Conservation (phyloP, 2,329 filamentous ascomycete species). For the Ambrosiella cleistominuta region DNA sequence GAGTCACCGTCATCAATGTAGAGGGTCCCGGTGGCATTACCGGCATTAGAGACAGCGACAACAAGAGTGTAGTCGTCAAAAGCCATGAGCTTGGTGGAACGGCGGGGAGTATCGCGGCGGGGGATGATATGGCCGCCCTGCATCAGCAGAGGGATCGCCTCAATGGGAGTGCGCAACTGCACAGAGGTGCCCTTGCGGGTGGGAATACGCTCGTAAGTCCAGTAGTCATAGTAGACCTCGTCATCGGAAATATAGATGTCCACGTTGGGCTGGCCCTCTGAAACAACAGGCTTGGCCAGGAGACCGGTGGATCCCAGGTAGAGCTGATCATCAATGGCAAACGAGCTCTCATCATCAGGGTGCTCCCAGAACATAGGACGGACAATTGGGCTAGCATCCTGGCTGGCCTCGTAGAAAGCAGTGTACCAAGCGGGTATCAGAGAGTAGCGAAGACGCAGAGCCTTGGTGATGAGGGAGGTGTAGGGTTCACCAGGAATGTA, state of each 20-base stretch:
- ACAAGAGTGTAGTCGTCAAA: conserved; percentile 92
- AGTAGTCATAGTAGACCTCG: conserved; percentile 90
- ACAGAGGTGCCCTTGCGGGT: conserved; percentile 53
- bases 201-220: conserved; percentile 59
- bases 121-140: conserved; percentile 83
- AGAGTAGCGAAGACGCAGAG: conserved; percentile 73
- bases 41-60: conserved; percentile 29
- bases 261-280: conserved; percentile 52
- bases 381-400: conserved; percentile 70
- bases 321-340: conserved; percentile 79
- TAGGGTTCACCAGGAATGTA: conserved; percentile 78
- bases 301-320: conserved; percentile 80
- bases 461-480: conserved; percentile 68
- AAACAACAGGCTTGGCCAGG: conserved; percentile 78
- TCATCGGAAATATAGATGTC: conserved; percentile 79
- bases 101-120: conserved; percentile 70
- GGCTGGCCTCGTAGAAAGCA: conserved; percentile 77
- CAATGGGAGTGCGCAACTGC: conserved; percentile 58
- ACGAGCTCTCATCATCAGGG: conserved; percentile 70
- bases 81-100: conserved; percentile 75
- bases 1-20: conserved; percentile 91
- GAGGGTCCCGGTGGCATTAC: conserved; percentile 57
- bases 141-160: conserved; percentile 80
- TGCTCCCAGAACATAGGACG: conserved; percentile 88
- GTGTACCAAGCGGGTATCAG: conserved; percentile 93